Conservation (phyloP, 805 yeast genomes). For the Metschnikowia drakensbergensis region DNA sequence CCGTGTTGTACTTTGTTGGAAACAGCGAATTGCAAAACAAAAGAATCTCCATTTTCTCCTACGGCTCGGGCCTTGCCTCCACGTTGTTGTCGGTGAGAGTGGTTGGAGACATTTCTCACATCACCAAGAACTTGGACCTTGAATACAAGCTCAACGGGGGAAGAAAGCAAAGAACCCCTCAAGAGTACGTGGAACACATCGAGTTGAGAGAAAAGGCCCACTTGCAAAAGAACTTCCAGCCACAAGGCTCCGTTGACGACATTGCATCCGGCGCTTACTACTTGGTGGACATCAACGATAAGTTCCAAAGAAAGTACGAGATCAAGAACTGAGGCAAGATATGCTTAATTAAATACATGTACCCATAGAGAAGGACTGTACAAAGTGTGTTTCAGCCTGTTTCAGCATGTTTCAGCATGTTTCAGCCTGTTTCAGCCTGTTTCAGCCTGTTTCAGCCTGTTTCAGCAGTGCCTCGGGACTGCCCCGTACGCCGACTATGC, state of each 20-base stretch:
- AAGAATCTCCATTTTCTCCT: slow-evolving; percentile 90
- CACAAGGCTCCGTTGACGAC: slow-evolving; percentile 72
- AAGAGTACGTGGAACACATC: slow-evolving; percentile 76
- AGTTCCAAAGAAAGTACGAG: slow-evolving; percentile 78
- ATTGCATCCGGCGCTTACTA: slow-evolving; percentile 78
- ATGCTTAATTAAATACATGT: not conserved
- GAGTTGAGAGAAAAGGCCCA: slow-evolving; percentile 87
- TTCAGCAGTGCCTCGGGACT: not conserved
- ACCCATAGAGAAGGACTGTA: not conserved
- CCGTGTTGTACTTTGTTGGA: slow-evolving; percentile 73
- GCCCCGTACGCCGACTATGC: not conserved
- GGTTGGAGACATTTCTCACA: slow-evolving; percentile 71
- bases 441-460: not conserved
- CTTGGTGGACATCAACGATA: slow-evolving; percentile 79
- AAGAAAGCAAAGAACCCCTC: slow-evolving; percentile 69
- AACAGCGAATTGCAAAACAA: slow-evolving; percentile 71
- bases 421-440: not conserved
- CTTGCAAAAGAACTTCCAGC: slow-evolving; percentile 71
- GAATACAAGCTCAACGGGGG: slow-evolving; percentile 57
- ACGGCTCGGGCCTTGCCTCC: slow-evolving; percentile 97
- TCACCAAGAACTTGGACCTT: slow-evolving; percentile 62
- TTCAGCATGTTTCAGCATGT: not conserved
- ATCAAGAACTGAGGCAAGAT: slow-evolving; percentile 38
- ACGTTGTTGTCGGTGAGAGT: slow-evolving; percentile 78
- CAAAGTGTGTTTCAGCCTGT: not conserved